Conservation (phyloP, 73 alveolate species). For the Loxodes magnus region DNA sequence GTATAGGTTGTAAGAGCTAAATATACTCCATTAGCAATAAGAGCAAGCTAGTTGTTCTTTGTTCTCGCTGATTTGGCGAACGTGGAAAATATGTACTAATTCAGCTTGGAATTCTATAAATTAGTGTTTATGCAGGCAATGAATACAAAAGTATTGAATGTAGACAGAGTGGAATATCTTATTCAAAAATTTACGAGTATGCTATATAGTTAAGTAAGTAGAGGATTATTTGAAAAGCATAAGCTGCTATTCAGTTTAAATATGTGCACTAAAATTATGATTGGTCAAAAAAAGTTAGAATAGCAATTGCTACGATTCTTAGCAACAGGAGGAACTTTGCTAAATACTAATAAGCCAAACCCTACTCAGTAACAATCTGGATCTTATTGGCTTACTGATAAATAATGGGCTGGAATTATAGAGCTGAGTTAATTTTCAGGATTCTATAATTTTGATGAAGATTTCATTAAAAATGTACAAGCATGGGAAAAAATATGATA, state of each 20-base stretch:
- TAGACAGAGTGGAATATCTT: slow-evolving; percentile 72
- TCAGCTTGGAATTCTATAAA: slow-evolving; percentile 84
- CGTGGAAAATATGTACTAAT: slow-evolving; percentile 95
- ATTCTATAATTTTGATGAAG: slow-evolving; percentile 84
- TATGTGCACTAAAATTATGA: slow-evolving; percentile 64
- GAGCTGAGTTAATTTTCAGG: slow-evolving; percentile 76
- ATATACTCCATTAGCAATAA: slow-evolving; percentile 96
- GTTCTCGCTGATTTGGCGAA: slow-evolving; percentile 59
- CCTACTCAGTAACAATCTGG: slow-evolving; percentile 94
- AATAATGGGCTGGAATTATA: slow-evolving; percentile 78
- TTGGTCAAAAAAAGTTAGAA: slow-evolving; percentile 22
- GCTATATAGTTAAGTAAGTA: slow-evolving; percentile 71
- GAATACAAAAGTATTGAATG: slow-evolving; percentile 63
- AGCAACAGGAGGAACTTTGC: slow-evolving; percentile 88
- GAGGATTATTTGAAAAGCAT: slow-evolving; percentile 93
- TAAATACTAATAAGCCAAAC: slow-evolving; percentile 73
- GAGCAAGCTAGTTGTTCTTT: slow-evolving; percentile 95
- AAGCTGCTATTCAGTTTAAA: slow-evolving; percentile 85
- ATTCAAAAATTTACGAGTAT: slow-evolving; percentile 52
- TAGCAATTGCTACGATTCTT: slow-evolving; percentile 35
- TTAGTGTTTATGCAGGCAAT: slow-evolving; percentile 77
- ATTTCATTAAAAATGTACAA: slow-evolving; percentile 67
- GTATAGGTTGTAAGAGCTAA: slow-evolving; percentile 91
- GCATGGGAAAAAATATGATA: slow-evolving; percentile 80
- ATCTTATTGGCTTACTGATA: no score